A percentile compares a stretch with the other conserved stretches of the same genome.
phyloP scores from a whole-genome alignment of 1,284 basidiomycete species.

The Nidula niveotomentosa region DNA sequence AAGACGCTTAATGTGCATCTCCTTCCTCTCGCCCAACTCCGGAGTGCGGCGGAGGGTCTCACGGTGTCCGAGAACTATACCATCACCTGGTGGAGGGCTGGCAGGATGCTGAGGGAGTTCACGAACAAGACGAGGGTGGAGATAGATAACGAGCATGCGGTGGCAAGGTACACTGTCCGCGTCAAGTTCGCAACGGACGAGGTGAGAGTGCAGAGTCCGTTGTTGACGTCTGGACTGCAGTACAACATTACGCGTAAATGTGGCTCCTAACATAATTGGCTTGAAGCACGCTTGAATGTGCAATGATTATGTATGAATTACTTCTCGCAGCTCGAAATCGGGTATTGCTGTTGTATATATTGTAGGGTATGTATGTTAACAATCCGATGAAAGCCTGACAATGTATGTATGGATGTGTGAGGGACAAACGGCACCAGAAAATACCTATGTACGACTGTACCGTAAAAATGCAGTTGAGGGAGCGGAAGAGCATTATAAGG shows the following conservation, averaged over 20 bases:
- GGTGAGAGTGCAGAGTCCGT: conserved; percentile 47
- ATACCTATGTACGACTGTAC: neutral
- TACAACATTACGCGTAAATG: conserved; percentile 13
- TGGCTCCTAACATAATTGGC: neutral
- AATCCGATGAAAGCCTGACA: neutral
- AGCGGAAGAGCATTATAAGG: neutral
- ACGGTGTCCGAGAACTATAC: conserved; percentile 46
- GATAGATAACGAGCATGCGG: conserved; percentile 31
- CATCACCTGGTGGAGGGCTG: conserved; percentile 54
- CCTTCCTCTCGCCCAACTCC: conserved; percentile 61
- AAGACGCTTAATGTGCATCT: conserved; percentile 42
- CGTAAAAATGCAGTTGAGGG: neutral
- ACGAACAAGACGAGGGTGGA: conserved; percentile 48
- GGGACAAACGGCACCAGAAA: neutral
- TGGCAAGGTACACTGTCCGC: conserved; percentile 39
- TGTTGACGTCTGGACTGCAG: conserved; percentile 16
- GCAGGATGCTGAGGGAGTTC: conserved; percentile 36
- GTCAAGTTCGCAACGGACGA: conserved; percentile 58
- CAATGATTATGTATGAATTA: neutral
- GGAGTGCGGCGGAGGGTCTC: conserved; percentile 28
- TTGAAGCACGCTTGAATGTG: neutral
- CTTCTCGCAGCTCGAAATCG: too few species aligned
- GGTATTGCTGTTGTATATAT: neutral
- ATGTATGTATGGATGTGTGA: neutral
- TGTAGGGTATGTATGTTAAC: conserved; percentile 6